Conservation (phyloP, 352 stramenopile species). For the Phytophthora parvispora region DNA sequence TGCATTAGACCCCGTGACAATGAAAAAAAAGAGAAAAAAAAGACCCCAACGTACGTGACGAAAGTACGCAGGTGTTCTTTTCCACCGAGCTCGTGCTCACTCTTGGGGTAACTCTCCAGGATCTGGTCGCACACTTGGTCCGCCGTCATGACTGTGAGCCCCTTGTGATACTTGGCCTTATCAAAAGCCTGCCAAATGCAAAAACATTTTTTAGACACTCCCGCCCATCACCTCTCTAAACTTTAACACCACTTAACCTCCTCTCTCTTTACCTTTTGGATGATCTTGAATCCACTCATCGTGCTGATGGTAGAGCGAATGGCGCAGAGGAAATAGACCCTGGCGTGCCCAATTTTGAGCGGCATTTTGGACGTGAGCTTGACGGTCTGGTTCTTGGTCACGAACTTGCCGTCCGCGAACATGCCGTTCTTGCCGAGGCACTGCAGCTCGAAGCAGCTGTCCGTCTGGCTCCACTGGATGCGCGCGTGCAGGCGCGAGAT, state of each 20-base stretch:
- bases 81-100: slow-evolving; percentile 80
- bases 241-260: neutral
- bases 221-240: neutral
- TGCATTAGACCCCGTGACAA: neutral
- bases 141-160: slow-evolving; percentile 55
- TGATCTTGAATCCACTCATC: slow-evolving; percentile 87
- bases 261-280: slow-evolving; percentile 61
- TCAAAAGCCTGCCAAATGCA: slow-evolving; percentile 68
- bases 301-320: slow-evolving; percentile 81
- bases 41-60: slow-evolving; percentile 59
- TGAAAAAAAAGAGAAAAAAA: neutral
- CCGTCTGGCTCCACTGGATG: slow-evolving; percentile 82
- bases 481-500: slow-evolving; percentile 81
- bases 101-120: slow-evolving; percentile 78
- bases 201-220: neutral
- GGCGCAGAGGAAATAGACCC: slow-evolving; percentile 82
- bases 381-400: slow-evolving; percentile 80
- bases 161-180: slow-evolving; percentile 78
- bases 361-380: slow-evolving; percentile 77
- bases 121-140: slow-evolving; percentile 80
- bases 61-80: slow-evolving; percentile 74
- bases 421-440: slow-evolving; percentile 89
- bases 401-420: slow-evolving; percentile 72
- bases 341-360: slow-evolving; percentile 81
- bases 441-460: slow-evolving; percentile 80